Evolutionary conservation across 306 rosid species (phyloP).

Genomic region (Pterocarpus macrocarpus): DNA sequence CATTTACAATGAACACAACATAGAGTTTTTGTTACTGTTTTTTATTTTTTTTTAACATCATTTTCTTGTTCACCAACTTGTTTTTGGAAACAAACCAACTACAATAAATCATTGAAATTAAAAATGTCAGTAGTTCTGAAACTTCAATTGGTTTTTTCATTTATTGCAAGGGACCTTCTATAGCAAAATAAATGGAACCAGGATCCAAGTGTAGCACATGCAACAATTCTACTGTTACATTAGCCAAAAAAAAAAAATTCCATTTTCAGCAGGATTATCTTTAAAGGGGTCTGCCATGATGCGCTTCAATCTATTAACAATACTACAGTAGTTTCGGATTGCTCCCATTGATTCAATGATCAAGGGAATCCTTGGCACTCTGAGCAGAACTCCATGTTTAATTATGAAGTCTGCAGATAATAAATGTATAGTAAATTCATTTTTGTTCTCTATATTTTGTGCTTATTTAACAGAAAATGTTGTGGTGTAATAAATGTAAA

Average conservation of each 20-base stretch:
- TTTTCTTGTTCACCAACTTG: neutral
- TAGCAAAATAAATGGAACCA: neutral
- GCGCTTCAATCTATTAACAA: neutral
- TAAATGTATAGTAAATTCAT: neutral
- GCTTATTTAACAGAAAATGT: neutral
- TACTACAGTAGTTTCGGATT: neutral
- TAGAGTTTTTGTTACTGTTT: too few relatives aligned
- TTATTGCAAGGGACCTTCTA: conserved; percentile 10
- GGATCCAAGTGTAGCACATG: neutral
- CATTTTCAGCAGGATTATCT: neutral
- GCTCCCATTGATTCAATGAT: neutral
- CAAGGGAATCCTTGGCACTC: neutral
- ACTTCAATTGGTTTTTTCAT: neutral
- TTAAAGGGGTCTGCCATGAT: too few relatives aligned
- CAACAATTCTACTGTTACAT: neutral
- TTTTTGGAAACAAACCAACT: neutral
- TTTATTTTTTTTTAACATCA: too few relatives aligned
- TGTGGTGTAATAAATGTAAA: neutral
- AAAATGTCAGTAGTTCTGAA: conserved; percentile 12
- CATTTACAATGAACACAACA: too few relatives aligned
- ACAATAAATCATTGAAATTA: neutral
- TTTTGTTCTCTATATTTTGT: neutral
- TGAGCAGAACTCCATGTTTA: too few relatives aligned
- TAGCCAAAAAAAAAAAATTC: neutral
- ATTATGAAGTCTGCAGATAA: neutral